Evolutionary conservation across 805 yeast genomes (phyloP).

Genomic region (Yamadazyma endophytica): DNA sequence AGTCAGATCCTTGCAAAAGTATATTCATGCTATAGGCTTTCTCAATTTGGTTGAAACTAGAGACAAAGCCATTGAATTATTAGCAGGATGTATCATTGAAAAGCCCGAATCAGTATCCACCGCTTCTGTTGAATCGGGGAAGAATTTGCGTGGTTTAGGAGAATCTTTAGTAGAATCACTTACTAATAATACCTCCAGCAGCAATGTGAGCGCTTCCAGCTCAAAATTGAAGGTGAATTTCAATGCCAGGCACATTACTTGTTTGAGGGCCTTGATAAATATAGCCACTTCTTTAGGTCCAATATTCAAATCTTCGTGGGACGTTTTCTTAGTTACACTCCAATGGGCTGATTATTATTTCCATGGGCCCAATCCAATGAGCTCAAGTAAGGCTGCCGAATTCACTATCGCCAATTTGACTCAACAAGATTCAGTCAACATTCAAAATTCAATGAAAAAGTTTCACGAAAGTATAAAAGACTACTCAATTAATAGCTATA

Average conservation of each 20-base stretch:
- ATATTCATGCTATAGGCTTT: slow-evolving; percentile 80
- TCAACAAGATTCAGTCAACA: slow-evolving; percentile 42
- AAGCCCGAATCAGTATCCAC: slow-evolving; percentile 3
- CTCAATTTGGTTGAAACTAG: slow-evolving; percentile 54
- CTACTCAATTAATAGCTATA: slow-evolving; percentile 50
- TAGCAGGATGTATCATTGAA: slow-evolving; percentile 22
- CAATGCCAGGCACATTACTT: slow-evolving; percentile 64
- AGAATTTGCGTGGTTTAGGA: slow-evolving; percentile 41
- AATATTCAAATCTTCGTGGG: slow-evolving; percentile 66
- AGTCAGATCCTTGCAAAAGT: slow-evolving; percentile 71
- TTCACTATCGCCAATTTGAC: slow-evolving; percentile 8
- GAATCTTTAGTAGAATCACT: slow-evolving; percentile 49
- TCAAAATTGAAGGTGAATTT: slow-evolving; percentile 31
- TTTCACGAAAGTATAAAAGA: slow-evolving; percentile 57
- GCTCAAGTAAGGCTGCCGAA: slow-evolving; percentile 19
- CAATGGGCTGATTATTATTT: slow-evolving; percentile 76
- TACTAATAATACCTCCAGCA: slow-evolving; percentile 6
- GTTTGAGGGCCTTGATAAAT: slow-evolving; percentile 75
- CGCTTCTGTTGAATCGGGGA: slow-evolving; percentile 14
- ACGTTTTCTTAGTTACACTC: slow-evolving; percentile 50
- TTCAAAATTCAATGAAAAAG: slow-evolving; percentile 56
- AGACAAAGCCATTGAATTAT: slow-evolving; percentile 40
- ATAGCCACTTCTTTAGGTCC: slow-evolving; percentile 82
- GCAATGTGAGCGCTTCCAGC: background rate
- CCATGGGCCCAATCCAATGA: slow-evolving; percentile 48